Evolutionary conservation across 805 yeast genomes (phyloP), one percentile per base, ranked within the genome.

Genomic region (Yamadazyma takamatsuzukensis): DNA sequence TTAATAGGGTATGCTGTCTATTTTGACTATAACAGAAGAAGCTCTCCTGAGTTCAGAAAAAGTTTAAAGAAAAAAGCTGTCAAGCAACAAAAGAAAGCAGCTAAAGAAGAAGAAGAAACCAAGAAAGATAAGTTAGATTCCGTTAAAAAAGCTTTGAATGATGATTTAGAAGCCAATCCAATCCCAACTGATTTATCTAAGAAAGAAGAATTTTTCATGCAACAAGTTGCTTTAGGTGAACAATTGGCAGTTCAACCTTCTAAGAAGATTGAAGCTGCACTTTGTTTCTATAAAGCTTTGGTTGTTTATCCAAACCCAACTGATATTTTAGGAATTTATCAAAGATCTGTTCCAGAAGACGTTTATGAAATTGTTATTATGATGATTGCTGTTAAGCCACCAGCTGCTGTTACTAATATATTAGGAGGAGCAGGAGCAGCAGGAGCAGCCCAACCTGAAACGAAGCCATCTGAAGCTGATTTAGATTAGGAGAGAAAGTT

Each of bases 291-390:
- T 76, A 84, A 86, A 61, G 97, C 97, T 10, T 72, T 93, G 54
- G 76, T 86, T 25, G 89, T 88, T 31, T 90, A 89, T 61, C 97
- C 98, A 41, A 82, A 83, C 60, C 99, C 98, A 39, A 81, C 94
- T 36, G 96, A 87, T 51, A 77, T 93, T 49, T 72, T 93, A 56
- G 83, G 82, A 32, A 80, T 90, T 50, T 90, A 86, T 66, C 96
- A 90, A 69, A 83, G 83, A 69, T 74, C 89, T 33, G 78, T 90
- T 44, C 89, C 93, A 32, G 82, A 80, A 54, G 79, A 76, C 28
- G 80, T 89, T 37, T 80, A 87, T 56, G 96, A 88, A 54, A 70
- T 80, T 47, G 74, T 90, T 48, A 83, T 88, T 48, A 74, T 83
- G 74, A 80, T 89, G 88, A 80, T 90, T 58, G 94, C 95, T 36